Conservation (phyloP, 2,329 filamentous ascomycete genomes). For the Colletotrichum costaricense region DNA sequence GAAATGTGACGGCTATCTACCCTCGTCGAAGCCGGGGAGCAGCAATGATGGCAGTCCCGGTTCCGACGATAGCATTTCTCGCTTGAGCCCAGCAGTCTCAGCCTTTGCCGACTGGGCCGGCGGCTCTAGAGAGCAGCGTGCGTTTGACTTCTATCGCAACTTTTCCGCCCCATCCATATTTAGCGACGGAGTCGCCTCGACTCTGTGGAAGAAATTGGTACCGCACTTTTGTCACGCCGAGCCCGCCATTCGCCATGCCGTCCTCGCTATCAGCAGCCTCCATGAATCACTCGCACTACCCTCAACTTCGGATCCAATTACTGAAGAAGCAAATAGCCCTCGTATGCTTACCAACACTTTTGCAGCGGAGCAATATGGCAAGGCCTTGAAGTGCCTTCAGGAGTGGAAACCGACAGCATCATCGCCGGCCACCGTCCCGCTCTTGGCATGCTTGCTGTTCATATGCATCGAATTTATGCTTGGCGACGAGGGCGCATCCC, state of each 20-base stretch:
- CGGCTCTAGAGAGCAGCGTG: slow-evolving; percentile 37
- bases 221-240: slow-evolving; percentile 57
- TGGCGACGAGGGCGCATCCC: slow-evolving; percentile 57
- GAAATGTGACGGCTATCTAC: slow-evolving; percentile 66
- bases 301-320: background rate
- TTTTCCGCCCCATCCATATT: slow-evolving; percentile 51
- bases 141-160: slow-evolving; percentile 49
- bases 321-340: background rate
- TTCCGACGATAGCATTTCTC: slow-evolving; percentile 32
- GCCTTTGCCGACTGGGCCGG: slow-evolving; percentile 18
- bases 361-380: slow-evolving; percentile 59
- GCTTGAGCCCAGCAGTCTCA: slow-evolving; percentile 13
- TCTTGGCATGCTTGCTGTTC: slow-evolving; percentile 62
- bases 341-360: slow-evolving; percentile 40
- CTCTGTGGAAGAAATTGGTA: slow-evolving; percentile 58
- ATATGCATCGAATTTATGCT: slow-evolving; percentile 66
- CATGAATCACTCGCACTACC: slow-evolving; percentile 49
- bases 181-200: slow-evolving; percentile 51
- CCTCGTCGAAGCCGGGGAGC: slow-evolving; percentile 39
- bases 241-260: slow-evolving; percentile 59
- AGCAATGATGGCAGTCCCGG: slow-evolving; percentile 22
- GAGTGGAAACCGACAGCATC: slow-evolving; percentile 45
- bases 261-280: slow-evolving; percentile 61
- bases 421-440: slow-evolving; percentile 42
- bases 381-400: slow-evolving; percentile 56